Evolutionary conservation across 106 monocot genomes (phyloP).

Genomic region (Gastrodia elata): DNA sequence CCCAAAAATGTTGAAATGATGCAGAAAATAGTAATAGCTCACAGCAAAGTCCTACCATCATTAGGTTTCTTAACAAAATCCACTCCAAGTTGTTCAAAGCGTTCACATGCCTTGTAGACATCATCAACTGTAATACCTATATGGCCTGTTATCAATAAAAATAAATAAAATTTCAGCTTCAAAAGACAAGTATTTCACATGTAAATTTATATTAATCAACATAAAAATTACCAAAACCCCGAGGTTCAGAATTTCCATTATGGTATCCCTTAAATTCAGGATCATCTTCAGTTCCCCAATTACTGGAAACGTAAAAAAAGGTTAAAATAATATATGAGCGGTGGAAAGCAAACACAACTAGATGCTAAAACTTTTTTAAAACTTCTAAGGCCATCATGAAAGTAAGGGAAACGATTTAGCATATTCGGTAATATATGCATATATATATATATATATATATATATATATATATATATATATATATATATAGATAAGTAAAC

Average conservation of each 20-base stretch:
- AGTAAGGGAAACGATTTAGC: neutral
- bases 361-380: no score
- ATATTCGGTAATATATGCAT: neutral
- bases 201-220: neutral
- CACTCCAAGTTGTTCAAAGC: slow-evolving; percentile 83
- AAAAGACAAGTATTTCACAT: neutral
- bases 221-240: slow-evolving; percentile 75
- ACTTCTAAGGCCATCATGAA: neutral
- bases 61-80: slow-evolving; percentile 96
- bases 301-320: slow-evolving; percentile 28
- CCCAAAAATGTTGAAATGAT: neutral
- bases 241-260: slow-evolving; percentile 96
- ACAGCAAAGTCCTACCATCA: slow-evolving; percentile 53
- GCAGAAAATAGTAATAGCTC: neutral
- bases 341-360: neutral
- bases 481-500: neutral
- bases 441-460: neutral
- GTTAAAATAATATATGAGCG: neutral
- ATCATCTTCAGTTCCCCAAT: slow-evolving; percentile 99
- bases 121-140: slow-evolving; percentile 98
- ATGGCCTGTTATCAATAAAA: slow-evolving; percentile 44
- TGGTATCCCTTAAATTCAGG: slow-evolving; percentile 96
- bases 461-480: neutral
- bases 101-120: slow-evolving; percentile 83
- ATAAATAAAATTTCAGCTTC: neutral